phyloP scores from a whole-genome alignment of 148 eudicot genomes.

The Nyssa sinensis region DNA sequence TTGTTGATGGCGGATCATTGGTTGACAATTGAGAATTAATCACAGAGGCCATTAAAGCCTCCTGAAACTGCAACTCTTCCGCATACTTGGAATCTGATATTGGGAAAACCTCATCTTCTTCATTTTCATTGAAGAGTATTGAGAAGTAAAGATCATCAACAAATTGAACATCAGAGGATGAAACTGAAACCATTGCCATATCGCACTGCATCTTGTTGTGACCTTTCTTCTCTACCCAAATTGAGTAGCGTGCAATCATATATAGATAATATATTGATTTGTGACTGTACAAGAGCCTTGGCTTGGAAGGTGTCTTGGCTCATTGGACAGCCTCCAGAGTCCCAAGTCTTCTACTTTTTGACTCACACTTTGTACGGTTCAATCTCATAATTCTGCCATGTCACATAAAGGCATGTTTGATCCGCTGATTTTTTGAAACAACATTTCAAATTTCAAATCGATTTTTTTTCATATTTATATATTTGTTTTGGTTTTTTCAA shows the following conservation, averaged over 20 bases:
- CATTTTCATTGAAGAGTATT: conserved; percentile 9
- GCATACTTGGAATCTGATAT: conserved; percentile 20
- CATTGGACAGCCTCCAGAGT: not conserved
- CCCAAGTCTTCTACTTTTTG: not conserved
- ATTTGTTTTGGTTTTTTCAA: too few species aligned
- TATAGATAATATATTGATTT: too few species aligned
- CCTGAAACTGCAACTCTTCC: conserved; percentile 21
- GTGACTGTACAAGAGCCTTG: not conserved
- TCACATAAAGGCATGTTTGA: too few species aligned
- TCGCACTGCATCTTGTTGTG: too few species aligned
- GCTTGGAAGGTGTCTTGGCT: not conserved
- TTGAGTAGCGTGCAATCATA: not conserved
- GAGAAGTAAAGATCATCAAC: conserved; percentile 23
- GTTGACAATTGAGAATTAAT: not conserved
- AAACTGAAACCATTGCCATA: not conserved
- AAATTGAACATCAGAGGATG: not conserved
- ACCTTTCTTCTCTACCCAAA: not conserved
- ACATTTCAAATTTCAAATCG: too few species aligned
- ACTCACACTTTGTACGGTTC: not conserved
- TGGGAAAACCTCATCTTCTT: conserved; percentile 10
- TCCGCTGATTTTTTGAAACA: too few species aligned
- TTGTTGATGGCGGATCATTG: too few species aligned
- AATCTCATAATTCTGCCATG: too few species aligned
- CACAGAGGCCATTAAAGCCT: conserved; percentile 11
- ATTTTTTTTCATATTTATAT: too few species aligned